Percentiles rank a stretch among this genome's conserved stretches.
phyloP scores from a whole-genome alignment of 805 yeast species.

The Yarrowia sp. region DNA sequence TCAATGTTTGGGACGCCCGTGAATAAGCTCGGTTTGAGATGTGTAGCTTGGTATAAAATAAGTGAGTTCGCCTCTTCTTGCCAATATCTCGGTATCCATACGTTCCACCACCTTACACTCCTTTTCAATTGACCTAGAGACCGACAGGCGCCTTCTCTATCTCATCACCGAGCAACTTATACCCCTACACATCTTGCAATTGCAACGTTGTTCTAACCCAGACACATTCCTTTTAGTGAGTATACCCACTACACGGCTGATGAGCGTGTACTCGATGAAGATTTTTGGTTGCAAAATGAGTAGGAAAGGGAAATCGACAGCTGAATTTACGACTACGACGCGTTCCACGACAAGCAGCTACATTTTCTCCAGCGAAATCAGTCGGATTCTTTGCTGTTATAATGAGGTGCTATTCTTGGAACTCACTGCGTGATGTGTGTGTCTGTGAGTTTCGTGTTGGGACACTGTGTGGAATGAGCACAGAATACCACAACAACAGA shows the following conservation, averaged over 20 bases:
- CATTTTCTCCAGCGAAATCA: not conserved
- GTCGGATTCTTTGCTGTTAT: not conserved
- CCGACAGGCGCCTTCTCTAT: constrained; percentile 23
- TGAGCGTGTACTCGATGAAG: not conserved
- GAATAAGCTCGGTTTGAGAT: constrained; percentile 20
- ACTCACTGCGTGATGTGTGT: not conserved
- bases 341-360: not conserved
- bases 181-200: not conserved
- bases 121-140: constrained; percentile 6
- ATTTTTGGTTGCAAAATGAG: not conserved
- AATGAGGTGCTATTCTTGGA: not conserved
- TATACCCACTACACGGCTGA: not conserved
- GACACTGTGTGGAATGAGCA: constrained; percentile 10
- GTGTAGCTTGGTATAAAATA: constrained; percentile 11
- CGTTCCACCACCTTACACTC: constrained; percentile 21
- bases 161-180: constrained; percentile 13
- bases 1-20: not conserved
- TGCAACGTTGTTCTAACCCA: constrained; percentile 17
- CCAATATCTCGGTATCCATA: constrained; percentile 16
- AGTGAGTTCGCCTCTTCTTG: not conserved
- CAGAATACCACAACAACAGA: not conserved
- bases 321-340: not conserved
- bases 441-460: constrained; percentile 22
- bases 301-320: not conserved
- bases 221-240: constrained; percentile 19